These are phyloP conservation scores for Leccinum griseonigrum DNA, from an alignment of 1,284 basidiomycete genomes.

Conservation along the genomic window DNA sequence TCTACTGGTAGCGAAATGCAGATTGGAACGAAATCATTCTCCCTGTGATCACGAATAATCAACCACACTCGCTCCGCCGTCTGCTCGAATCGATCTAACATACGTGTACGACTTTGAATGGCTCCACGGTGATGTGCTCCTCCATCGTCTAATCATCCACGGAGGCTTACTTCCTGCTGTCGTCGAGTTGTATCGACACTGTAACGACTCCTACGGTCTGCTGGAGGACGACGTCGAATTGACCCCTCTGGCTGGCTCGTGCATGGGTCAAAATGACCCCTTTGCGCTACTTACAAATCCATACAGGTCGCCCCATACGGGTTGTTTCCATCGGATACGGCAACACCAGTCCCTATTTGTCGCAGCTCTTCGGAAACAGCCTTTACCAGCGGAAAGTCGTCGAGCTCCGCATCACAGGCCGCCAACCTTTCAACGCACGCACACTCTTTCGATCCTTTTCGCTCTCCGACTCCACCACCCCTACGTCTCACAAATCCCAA, in stretches of 20 bases:
- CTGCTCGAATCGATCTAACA: conserved; percentile 60
- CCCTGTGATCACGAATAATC: conserved; percentile 72
- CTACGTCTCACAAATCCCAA: conserved; percentile 80
- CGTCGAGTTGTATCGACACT: conserved; percentile 79
- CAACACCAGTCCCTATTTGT: conserved; percentile 34
- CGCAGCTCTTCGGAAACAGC: conserved; percentile 70
- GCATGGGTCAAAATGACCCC: conserved; percentile 78
- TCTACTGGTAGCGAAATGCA: conserved; percentile 30
- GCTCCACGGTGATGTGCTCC: conserved; percentile 52
- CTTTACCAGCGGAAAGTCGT: conserved; percentile 81
- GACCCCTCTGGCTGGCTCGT: conserved; percentile 71
- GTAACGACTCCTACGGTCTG: conserved; percentile 72
- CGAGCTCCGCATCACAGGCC: conserved; percentile 68
- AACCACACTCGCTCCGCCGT: conserved; percentile 67
- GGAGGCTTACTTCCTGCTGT: conserved; percentile 78
- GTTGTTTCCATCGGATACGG: conserved; percentile 52
- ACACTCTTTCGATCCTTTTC: conserved; percentile 47
- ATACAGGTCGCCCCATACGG: conserved; percentile 1
- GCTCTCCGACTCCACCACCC: conserved; percentile 48
- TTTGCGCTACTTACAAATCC: conserved; percentile 52
- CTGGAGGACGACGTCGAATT: conserved; percentile 84
- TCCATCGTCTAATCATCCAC: conserved; percentile 70
- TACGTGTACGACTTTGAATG: conserved; percentile 54
- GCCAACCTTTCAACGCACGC: conserved; percentile 66
- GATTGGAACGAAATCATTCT: conserved; percentile 75